Conservation (phyloP, 2,329 filamentous ascomycete genomes). For the Capronia americana region DNA sequence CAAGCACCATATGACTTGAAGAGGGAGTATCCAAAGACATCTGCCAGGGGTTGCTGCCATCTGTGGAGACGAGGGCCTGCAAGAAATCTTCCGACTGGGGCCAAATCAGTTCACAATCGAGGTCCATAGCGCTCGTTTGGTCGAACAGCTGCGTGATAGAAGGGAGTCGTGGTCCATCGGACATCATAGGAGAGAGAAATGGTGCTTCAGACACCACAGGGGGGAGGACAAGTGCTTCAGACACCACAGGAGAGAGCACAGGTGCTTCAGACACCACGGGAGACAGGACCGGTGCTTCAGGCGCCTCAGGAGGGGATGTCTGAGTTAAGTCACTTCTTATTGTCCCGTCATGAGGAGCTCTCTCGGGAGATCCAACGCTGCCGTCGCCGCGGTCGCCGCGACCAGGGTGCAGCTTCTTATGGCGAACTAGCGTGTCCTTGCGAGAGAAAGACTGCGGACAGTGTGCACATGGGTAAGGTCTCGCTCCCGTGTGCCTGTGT, state of each 20-base stretch:
- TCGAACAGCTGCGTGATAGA: background rate
- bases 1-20: conserved; percentile 44
- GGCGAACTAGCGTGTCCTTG: conserved; percentile 54
- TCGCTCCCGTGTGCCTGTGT: conserved; percentile 51
- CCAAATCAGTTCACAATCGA: conserved; percentile 54
- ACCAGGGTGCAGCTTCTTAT: conserved; percentile 51
- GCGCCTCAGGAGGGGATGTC: conserved; percentile 28
- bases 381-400: too few species aligned
- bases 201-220: conserved; percentile 26
- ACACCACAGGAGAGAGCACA: conserved; percentile 7
- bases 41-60: conserved; percentile 43
- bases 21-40: conserved; percentile 47
- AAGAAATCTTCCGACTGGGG: conserved; percentile 55
- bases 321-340: conserved; percentile 13
- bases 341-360: background rate
- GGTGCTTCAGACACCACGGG: conserved; percentile 12
- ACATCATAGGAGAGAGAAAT: conserved; percentile 11
- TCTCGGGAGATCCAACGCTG: too few species aligned
- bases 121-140: conserved; percentile 38
- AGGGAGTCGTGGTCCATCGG: background rate
- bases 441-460: conserved; percentile 52
- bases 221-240: conserved; percentile 18
- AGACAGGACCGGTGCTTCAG: conserved; percentile 33
- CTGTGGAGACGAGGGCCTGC: conserved; percentile 52
- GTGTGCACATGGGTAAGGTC: conserved; percentile 52